Conservation (phyloP, 768 basidiomycete species). For the Gloeophyllum trabeum region DNA sequence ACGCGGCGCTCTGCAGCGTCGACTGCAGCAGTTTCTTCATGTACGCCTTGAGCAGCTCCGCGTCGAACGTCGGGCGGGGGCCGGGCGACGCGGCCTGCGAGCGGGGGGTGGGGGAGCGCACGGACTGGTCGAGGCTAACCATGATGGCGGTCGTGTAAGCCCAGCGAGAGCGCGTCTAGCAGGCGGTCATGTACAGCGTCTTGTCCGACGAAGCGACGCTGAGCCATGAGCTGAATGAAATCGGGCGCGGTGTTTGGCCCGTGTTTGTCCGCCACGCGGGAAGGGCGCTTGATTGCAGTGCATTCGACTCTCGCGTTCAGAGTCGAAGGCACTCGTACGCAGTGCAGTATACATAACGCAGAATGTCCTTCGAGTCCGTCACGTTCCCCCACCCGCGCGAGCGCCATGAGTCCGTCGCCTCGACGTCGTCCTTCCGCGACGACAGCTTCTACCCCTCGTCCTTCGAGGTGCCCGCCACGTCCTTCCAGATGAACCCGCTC, state of each 20-base stretch:
- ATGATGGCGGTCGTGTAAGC: too few species aligned
- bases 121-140: conserved; percentile 1
- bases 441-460: conserved; percentile 43
- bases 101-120: conserved; percentile 55
- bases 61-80: conserved; percentile 51
- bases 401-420: conserved; percentile 23
- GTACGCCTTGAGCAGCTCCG: conserved; percentile 63
- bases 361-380: conserved; percentile 64
- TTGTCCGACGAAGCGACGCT: conserved; percentile 6
- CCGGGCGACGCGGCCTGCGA: conserved; percentile 43
- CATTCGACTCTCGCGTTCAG: neutral
- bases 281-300: neutral
- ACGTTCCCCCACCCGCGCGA: conserved; percentile 41
- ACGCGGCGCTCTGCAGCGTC: conserved; percentile 50
- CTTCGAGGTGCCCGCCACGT: conserved; percentile 36
- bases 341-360: neutral
- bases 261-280: neutral
- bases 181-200: conserved; percentile 12
- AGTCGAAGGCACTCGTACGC: neutral
- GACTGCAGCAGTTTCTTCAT: conserved; percentile 73
- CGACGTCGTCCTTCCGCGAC: conserved; percentile 32
- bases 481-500: conserved; percentile 75
- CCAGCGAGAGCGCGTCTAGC: neutral
- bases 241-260: neutral
- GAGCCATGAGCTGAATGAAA: neutral